Percentiles rank a stretch among this genome's conserved stretches.
These are phyloP conservation scores for Digitaria exilis DNA, from an alignment of 202 grass and related monocot species.

Conservation along the genomic window DNA sequence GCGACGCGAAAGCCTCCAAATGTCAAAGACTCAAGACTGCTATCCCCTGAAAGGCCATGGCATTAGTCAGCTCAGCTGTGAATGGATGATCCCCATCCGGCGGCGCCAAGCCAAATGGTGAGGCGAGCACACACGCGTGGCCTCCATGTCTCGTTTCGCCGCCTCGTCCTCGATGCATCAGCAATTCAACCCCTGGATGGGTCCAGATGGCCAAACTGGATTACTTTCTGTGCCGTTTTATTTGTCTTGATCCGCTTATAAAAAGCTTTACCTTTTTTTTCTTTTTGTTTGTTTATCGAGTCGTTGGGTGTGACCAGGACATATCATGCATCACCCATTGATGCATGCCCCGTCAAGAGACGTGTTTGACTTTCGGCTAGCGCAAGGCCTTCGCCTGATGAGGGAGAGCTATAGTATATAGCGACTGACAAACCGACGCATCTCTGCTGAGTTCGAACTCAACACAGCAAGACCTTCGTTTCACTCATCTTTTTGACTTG, in stretches of 20 bases:
- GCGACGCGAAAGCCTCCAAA: background rate
- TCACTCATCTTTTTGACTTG: background rate
- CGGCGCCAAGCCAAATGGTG: conserved; percentile 15
- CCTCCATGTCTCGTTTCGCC: background rate
- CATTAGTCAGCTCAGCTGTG: no score
- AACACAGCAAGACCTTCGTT: background rate
- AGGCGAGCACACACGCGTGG: conserved; percentile 11
- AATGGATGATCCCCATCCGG: no score
- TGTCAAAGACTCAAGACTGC: no score
- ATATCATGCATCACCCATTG: background rate
- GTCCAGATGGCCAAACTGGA: conserved; percentile 15
- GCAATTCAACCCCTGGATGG: background rate
- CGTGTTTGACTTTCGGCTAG: background rate
- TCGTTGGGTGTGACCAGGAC: background rate
- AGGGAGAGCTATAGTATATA: conserved; percentile 15
- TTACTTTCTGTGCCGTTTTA: conserved; percentile 12
- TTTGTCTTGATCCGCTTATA: background rate
- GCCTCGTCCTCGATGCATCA: background rate
- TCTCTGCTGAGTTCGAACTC: background rate
- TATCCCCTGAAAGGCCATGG: no score
- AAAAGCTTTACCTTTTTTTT: background rate
- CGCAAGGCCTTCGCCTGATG: background rate
- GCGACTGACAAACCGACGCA: background rate
- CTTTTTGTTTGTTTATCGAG: background rate
- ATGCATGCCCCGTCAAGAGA: background rate